A percentile compares a stretch with the other conserved stretches of the same genome.
Evolutionary conservation across 2,329 filamentous ascomycete species (phyloP).

Genomic region (Aspergillus amoenus): DNA sequence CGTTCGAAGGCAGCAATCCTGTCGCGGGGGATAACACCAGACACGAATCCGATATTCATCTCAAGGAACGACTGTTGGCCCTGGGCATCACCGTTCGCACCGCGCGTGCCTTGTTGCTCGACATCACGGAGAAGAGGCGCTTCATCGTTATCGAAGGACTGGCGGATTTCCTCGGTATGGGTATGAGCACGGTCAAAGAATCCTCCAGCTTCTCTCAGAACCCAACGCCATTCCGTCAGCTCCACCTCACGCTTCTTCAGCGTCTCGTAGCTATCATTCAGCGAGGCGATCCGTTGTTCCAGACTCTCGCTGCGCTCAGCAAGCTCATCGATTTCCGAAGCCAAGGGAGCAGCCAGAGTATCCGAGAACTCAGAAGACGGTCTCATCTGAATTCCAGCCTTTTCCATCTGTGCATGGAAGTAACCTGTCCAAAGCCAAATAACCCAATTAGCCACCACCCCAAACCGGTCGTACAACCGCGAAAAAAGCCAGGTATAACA

Average conservation of each 20-base stretch:
- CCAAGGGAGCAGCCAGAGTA: constrained; percentile 80
- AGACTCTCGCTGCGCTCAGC: constrained; percentile 88
- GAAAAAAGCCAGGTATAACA: constrained; percentile 36
- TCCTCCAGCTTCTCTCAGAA: constrained; percentile 89
- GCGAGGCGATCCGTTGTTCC: constrained; percentile 83
- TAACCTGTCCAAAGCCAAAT: constrained; percentile 60
- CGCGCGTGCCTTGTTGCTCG: constrained; percentile 69
- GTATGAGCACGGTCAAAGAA: constrained; percentile 97
- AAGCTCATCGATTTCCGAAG: constrained; percentile 94
- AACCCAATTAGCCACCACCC: not conserved
- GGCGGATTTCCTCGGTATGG: constrained; percentile 93
- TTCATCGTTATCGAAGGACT: constrained; percentile 83
- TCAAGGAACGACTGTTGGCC: constrained; percentile 86
- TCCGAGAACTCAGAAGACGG: constrained; percentile 90
- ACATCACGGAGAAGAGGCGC: constrained; percentile 90
- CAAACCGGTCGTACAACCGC: not conserved
- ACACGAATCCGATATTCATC: constrained; percentile 98
- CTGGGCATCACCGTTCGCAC: constrained; percentile 61
- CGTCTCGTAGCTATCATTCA: constrained; percentile 98
- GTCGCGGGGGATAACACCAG: constrained; percentile 90
- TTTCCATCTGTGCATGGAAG: constrained; percentile 95
- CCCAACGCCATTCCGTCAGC: constrained; percentile 97
- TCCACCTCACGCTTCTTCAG: constrained; percentile 97
- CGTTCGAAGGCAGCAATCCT: constrained; percentile 94
- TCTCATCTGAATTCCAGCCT: constrained; percentile 78